Evolutionary conservation across 257 asterid species (phyloP), one percentile per base, ranked within the genome.

Genomic region (Primulina tabacum): DNA sequence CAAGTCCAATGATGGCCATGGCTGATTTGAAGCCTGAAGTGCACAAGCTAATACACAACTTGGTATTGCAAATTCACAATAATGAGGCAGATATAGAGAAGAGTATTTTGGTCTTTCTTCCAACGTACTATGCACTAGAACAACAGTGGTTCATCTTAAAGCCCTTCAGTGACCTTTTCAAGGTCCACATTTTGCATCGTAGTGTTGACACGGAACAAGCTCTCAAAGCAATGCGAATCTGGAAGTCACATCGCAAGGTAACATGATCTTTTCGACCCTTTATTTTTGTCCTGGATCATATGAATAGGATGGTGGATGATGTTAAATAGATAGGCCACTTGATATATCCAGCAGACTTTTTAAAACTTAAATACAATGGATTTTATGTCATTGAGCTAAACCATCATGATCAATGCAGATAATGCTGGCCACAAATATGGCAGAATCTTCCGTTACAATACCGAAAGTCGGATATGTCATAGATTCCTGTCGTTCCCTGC

Each of bases 401-500:
- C 29, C 53, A 73, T 63, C 67, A 64, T 65, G 37, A 32, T 59
- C 72, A 55, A 9, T 71, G 75, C 90, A 93, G 99, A 92, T 93
- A 38, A 93, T 93, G 73, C 77, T 93, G 79, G 99, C 99, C 63
- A 93, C 99, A 74, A 93, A 93, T 69, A 93, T 93, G 76, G 99
- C 97, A 59, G 99, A 93, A 78, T 93, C 99, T 80, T 93, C 99
- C 11, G 99, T 93, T 68, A 93, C 99, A 28, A 93, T 93, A 85
- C 99, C 99, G 60, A 84, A 87, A 82, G 97, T 93, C 35, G 99
- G 97, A 64, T 86, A 87, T 80, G 96, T 93, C 73, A 86, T 93
- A 75, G 99, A 93, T 81, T 93, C 99, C 29, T 93, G 99, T 68
- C 97, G 99, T 72, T 90, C 99, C 67, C 85, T 93, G 82, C 97